These are phyloP conservation scores for Macadamia integrifolia DNA, from an alignment of 164 flowering plant species.

Conservation along the genomic window DNA sequence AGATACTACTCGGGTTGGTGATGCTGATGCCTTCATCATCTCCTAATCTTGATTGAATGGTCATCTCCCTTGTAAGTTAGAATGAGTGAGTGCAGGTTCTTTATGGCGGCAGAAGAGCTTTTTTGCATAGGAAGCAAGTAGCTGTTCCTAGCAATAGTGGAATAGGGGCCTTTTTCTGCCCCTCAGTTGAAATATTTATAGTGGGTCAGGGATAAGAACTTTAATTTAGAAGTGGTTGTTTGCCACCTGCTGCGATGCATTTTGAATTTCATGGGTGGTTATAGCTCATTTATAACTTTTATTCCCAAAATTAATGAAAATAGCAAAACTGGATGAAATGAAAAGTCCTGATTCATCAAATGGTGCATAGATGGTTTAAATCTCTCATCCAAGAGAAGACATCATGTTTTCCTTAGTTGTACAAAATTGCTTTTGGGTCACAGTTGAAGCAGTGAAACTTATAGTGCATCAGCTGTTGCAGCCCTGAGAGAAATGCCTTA, in stretches of 20 bases:
- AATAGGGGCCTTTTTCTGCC: not conserved
- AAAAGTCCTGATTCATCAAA: no score
- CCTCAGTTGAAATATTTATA: no score
- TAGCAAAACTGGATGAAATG: no score
- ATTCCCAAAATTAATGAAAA: not conserved
- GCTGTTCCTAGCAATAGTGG: not conserved
- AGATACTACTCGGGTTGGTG: not conserved
- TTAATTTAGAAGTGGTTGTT: not conserved
- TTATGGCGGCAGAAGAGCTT: not conserved
- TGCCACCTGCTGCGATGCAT: not conserved
- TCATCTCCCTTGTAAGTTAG: not conserved
- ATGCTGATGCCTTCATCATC: not conserved
- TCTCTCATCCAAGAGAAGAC: not conserved
- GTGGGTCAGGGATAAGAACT: not conserved
- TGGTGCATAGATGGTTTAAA: not conserved
- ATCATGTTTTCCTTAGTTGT: no score
- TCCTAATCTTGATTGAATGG: slow-evolving; percentile 1
- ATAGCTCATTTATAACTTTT: not conserved
- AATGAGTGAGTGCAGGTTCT: not conserved
- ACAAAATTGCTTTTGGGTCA: no score
- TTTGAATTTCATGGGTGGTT: not conserved
- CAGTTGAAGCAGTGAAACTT: no score
- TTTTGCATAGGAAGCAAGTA: not conserved
- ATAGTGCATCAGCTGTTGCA: no score
- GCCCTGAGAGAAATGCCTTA: no score